Base-by-base conservation (phyloP, 306 rosid species). In the Lablab purpureus region DNA sequence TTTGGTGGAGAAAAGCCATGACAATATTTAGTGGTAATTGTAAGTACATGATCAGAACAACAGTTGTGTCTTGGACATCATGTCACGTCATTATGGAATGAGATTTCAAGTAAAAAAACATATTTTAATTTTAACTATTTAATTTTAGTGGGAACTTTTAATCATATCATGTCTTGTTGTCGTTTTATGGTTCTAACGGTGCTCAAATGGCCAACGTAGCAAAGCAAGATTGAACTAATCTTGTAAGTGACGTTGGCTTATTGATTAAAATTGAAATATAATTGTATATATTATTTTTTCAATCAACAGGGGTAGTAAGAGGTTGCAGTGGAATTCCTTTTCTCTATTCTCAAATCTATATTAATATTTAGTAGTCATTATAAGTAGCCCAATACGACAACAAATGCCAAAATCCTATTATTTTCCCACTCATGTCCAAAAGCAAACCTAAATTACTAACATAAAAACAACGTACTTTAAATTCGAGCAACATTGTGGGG, bases 11-110 rank as follows among this genome's bases (percentile, higher is more conserved):
- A 25, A n/a, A 25, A 25, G 28, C 28, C 28, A 25, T 25, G 2
- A 25, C 28, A 25, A 25, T 25, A 2, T 25, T 25, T 25, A 25
- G 28, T 25, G 2, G 28, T 25, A 2, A 25, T 25, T 25, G 28
- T 25, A 25, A 25, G 28, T 25, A 25, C 28, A 25, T 25, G 1
- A 25, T 25, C 28, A 25, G 28, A 25, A 25, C 28, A 73, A 79
- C 84, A 32, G 37, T 83, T 80, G 86, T 81, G 79, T 34, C 83
- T 85, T 79, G 78, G 82, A 84, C 88, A 86, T 87, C 77, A 88
- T 90, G 90, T 86, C 88, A 92, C 84, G 86, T 81, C 84, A 84
- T 84, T 84, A 77, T 80, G 83, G 76, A 84, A 75, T 41, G 51
- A 27, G 71, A 73, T 78, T 73, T 75, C 52, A 62, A 45, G 67